Evolutionary conservation across 2,329 filamentous ascomycete species (phyloP), one percentile per base, ranked within the genome.

Genomic region (Immersiporthe knoxdaviesiana): DNA sequence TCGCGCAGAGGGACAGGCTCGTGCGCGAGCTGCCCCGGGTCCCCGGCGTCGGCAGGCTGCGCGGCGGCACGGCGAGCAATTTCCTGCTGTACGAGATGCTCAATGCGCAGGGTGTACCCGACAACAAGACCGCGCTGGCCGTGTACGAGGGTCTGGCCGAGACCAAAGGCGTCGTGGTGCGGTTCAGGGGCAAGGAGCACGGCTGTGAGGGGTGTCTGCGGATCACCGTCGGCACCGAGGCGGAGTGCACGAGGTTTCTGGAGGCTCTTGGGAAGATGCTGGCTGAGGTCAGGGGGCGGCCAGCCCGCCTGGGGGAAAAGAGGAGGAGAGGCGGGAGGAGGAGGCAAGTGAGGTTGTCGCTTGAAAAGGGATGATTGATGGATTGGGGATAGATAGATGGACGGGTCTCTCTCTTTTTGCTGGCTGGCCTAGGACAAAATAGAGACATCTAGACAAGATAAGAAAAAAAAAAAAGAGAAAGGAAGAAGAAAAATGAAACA

Each of bases 31-130:
- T 99, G 64, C 91, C 93, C 0, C 83, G 84, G 72, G 87, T 98
- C 21, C 83, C 87, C 0, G 95, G 96, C 1, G 85, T 98, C 1
- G 96, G 96, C 0, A 84, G 89, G 58, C 90, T 97, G 74, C 85
- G 91, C 27, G 96, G 96, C 63, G 96, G 96, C 2, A 84, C 83
- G 1, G 91, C 90, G 68, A 91, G 92, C 72, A 99, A 99, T 79
- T 99, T 98, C 77, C 74, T 99, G 75, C 86, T 99, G 11, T 94
- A 93, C 68, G 93, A 98, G 83, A 92, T 99, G 76, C 83, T 97
- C 41, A 88, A 97, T 76, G 81, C 82, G 27, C 81, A 86, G 1
- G 93, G 92, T 0, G 83, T 89, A 77, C 92, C 96, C 1, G 92
- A 93, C 76, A 99, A 97, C 74, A 83, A 84, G 63, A 87, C 88